Conservation (phyloP, 495 filamentous ascomycete species). For the Penicillium samsonianum region DNA sequence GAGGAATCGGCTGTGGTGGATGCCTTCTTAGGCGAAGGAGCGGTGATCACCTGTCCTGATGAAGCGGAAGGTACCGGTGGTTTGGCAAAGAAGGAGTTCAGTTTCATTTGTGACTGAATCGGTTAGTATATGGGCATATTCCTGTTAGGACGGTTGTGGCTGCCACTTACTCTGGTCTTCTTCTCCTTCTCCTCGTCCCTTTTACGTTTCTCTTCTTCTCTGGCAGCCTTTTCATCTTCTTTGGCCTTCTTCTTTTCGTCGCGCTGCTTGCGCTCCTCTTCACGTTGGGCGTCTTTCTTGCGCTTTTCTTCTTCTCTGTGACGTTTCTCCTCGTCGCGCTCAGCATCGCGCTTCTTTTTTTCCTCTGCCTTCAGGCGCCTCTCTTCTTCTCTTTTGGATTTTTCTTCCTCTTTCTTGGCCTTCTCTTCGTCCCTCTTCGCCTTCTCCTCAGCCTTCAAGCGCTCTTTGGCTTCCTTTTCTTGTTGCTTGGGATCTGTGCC, state of each 20-base stretch:
- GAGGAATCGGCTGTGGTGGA: conserved; percentile 17
- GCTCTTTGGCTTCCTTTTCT: conserved; percentile 57
- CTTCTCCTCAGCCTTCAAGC: conserved; percentile 43
- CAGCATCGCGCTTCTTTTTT: conserved; percentile 45
- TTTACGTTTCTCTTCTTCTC: conserved; percentile 59
- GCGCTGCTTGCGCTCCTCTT: conserved; percentile 37
- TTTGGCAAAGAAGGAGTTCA: conserved; percentile 64
- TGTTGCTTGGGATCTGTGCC: conserved; percentile 55
- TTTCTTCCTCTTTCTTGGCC: conserved; percentile 42
- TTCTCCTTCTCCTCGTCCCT: conserved; percentile 64
- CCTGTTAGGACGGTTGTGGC: neutral
- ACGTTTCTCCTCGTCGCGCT: conserved; percentile 47
- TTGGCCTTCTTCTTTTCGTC: conserved; percentile 59
- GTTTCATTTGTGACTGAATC: conserved; percentile 54
- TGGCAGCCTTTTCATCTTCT: conserved; percentile 61
- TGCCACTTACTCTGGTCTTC: conserved; percentile 61
- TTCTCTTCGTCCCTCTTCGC: conserved; percentile 49
- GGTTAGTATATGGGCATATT: conserved; percentile 13
- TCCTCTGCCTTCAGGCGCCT: conserved; percentile 41
- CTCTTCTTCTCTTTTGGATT: conserved; percentile 49
- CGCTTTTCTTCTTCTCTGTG: conserved; percentile 51
- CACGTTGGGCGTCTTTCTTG: conserved; percentile 20
- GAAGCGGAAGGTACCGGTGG: conserved; percentile 35
- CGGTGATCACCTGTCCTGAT: conserved; percentile 9
- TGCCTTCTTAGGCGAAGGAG: conserved; percentile 27